Percentiles rank a stretch among this genome's conserved stretches.
Evolutionary conservation across 192 early-diverging fungal species (phyloP).

Genomic region (Diversispora eburnea): DNA sequence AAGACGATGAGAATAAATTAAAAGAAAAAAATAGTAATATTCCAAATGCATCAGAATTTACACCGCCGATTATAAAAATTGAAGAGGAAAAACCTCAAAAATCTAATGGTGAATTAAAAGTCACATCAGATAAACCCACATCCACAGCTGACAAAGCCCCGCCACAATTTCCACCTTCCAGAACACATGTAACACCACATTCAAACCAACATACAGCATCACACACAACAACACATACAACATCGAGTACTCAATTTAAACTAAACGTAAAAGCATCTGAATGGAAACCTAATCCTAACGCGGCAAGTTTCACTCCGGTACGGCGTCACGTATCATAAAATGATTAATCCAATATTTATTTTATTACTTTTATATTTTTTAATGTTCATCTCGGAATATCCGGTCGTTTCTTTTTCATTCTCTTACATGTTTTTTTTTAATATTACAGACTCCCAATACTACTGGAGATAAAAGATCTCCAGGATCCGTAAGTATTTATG

Average conservation of each 20-base stretch:
- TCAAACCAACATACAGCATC: no score
- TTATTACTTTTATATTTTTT: constrained; percentile 13
- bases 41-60: constrained; percentile 2
- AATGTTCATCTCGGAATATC: constrained; percentile 8
- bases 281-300: constrained; percentile 73
- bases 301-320: constrained; percentile 68
- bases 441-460: constrained; percentile 11
- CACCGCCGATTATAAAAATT: constrained; percentile 18
- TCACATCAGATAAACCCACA: constrained; percentile 15
- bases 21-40: constrained; percentile 14
- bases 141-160: constrained; percentile 30
- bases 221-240: no score
- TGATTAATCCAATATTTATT: not conserved
- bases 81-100: constrained; percentile 22
- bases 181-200: not conserved
- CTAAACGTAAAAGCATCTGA: constrained; percentile 71
- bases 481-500: constrained; percentile 16
- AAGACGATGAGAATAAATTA: constrained; percentile 23
- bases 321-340: constrained; percentile 23
- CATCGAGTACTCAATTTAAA: constrained; percentile 44
- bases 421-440: constrained; percentile 29
- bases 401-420: constrained; percentile 28
- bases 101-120: not conserved
- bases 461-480: constrained; percentile 27
- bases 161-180: not conserved